These are phyloP conservation scores for Tilletiopsis washingtonensis DNA, from an alignment of 1,284 basidiomycete genomes.

Conservation along the genomic window DNA sequence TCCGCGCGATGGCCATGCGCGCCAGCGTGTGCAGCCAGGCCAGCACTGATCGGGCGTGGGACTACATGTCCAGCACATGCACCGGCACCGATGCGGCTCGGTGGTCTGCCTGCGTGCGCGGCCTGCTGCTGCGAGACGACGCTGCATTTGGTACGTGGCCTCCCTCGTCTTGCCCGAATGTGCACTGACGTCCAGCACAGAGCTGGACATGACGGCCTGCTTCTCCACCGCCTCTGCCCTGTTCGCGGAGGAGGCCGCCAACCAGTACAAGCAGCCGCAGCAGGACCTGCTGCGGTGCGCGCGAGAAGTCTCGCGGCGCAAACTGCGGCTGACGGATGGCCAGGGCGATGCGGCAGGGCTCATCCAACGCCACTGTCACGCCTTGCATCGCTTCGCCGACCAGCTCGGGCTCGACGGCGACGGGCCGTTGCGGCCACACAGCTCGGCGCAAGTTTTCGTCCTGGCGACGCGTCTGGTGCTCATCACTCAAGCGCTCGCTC, in stretches of 20 bases:
- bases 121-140: not conserved
- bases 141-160: not conserved
- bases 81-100: not conserved
- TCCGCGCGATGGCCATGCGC: not conserved
- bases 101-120: constrained; percentile 5
- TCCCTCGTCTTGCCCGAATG: not conserved
- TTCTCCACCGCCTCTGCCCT: too few relatives aligned
- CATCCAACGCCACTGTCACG: too few relatives aligned
- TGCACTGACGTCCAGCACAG: not conserved
- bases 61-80: constrained; percentile 17
- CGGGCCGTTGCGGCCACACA: not conserved
- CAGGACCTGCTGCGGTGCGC: not conserved
- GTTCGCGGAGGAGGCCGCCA: not conserved
- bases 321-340: not conserved
- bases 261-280: not conserved
- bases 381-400: not conserved
- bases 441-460: too few relatives aligned
- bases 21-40: constrained; percentile 11
- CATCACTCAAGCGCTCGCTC: too few relatives aligned
- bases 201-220: not conserved
- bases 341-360: not conserved
- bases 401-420: not conserved
- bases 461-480: too few relatives aligned
- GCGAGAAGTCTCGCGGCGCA: not conserved
- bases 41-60: constrained; percentile 23